Base-by-base conservation (phyloP, 1,284 basidiomycete species). In the Trametes pubescens region DNA sequence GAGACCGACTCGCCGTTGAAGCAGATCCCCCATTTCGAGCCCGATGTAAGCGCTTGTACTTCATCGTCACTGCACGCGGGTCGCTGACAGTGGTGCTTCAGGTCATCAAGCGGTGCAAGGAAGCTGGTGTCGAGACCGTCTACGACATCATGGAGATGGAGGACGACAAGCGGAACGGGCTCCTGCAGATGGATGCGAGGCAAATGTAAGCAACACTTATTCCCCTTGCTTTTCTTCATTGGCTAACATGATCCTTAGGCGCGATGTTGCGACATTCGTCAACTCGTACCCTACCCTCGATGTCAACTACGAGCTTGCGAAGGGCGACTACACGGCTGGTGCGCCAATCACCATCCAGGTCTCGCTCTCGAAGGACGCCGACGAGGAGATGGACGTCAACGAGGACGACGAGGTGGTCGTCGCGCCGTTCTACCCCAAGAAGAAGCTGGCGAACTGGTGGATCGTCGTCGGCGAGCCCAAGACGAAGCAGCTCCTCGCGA, bases 61-160 rank as follows among this genome's bases (percentile, higher is more conserved):
- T 4, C 10, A 44, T 38, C 16, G n/a, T 9, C 1, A n/a, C 18
- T 38, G 21, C 2, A 32, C 7, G 8, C 8, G 26, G n/a, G 21
- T 11, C 6, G 37, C 16, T 46, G 16, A 21, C 34, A 22, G 21
- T 49, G 57, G 59, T 56, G 6, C 6, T 18, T 40, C 56, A 92
- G 89, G 87, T 93, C 37, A 82, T 99, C 72, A 87, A 90, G 73
- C 86, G 96, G 21, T 99, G 96, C 82, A 92, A 93, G 74, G 86
- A 83, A 0, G 91, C 90, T 9, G 86, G 86, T 7, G 82, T 96
- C 55, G 93, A 95, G 68, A 92, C 91, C 1, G 94, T 98, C 0
- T 97, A 98, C 75, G 96, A 98, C 75, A 87, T 98, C 68, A 97
- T 97, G 93, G 96, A 98, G 78, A 89, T 98, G 87, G 96, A 98